Percentiles rank a stretch among this genome's conserved stretches.
Evolutionary conservation across 179 eudicot genomes (phyloP).

Genomic region (Silene coronaria): DNA sequence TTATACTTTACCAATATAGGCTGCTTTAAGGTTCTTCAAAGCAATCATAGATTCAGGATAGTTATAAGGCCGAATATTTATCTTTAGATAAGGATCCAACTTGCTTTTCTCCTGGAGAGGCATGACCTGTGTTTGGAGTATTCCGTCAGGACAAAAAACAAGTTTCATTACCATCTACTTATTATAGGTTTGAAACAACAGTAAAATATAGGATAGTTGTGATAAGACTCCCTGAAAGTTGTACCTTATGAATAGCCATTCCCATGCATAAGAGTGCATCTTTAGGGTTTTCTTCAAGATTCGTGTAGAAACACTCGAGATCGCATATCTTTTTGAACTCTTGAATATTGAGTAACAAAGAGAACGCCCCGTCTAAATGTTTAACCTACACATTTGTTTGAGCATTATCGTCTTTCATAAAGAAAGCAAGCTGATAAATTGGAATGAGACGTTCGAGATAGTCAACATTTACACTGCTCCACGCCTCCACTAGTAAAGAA

Average conservation of each 20-base stretch:
- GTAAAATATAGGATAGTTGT: not conserved
- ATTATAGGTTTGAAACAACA: not conserved
- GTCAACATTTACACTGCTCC: not conserved
- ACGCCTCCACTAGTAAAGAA: not conserved
- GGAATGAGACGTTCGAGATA: not conserved
- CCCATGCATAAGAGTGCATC: conserved; percentile 84
- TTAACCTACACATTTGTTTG: conserved; percentile 46
- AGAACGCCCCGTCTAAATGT: conserved; percentile 44
- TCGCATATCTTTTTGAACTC: conserved; percentile 59
- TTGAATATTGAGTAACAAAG: conserved; percentile 59
- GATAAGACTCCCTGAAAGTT: not conserved
- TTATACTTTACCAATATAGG: conserved; percentile 70
- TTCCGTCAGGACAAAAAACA: conserved; percentile 4
- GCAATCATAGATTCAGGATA: conserved; percentile 76
- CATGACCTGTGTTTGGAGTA: conserved; percentile 39
- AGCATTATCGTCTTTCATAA: conserved; percentile 16
- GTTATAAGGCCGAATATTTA: conserved; percentile 75
- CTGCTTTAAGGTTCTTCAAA: conserved; percentile 85
- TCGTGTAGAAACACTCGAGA: conserved; percentile 40
- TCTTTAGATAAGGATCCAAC: conserved; percentile 41
- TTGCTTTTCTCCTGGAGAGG: conserved; percentile 33
- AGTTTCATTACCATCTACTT: conserved; percentile 1
- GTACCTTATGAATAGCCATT: conserved; percentile 89
- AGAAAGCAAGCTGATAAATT: not conserved
- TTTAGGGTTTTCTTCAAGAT: conserved; percentile 61